Base-by-base conservation (phyloP, 495 filamentous ascomycete species). In the Astrocystis sublimbata region DNA sequence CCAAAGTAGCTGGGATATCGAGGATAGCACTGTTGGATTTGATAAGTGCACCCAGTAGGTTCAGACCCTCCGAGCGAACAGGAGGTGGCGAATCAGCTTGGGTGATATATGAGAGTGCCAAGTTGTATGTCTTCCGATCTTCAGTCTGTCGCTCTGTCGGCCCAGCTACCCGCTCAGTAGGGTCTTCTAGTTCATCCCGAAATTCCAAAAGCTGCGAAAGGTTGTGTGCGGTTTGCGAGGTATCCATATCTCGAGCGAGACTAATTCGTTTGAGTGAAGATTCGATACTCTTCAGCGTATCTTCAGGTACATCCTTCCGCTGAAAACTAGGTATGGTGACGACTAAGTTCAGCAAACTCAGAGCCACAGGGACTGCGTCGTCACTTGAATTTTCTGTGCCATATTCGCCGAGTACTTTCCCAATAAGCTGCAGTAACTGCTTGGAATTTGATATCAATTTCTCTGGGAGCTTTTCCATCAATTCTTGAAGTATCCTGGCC, bases 31-130 rank as follows among this genome's bases (percentile, higher is more conserved):
- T 89, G 17, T 78, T 70, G 17, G 82, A 77, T 30, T 78, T 76
- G 64, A 94, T 85, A 17, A 96, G 74, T 31, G 77, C 76, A 0
- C 85, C 84, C 15, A 96, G 74, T 1, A 91, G 81, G 21, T 87
- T 86, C 36, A 96, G 84, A 9, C 90, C 92, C 70, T 94, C 89
- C 5, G 85, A 87, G 30, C 90, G 85, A 9, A 93, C 87, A 0
- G 92, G 92, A 6, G 91, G 84, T 0, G 91, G 85, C 0, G 87
- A 83, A 57, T 91, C 90, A 1, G 73, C 54, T 30, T 75, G 69
- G 19, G 86, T 87, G 57, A 94, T 85, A 68, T 93, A 90, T 1
- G 81, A 83, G 30, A 94, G 77, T 6, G 89, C 90, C 17, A 89
- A 80, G 53, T 78, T 82, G 65, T 94, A 90, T 0, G 81, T 88